Evolutionary conservation across 129 eudicot genomes (phyloP).

Genomic region (Flaveria robusta): DNA sequence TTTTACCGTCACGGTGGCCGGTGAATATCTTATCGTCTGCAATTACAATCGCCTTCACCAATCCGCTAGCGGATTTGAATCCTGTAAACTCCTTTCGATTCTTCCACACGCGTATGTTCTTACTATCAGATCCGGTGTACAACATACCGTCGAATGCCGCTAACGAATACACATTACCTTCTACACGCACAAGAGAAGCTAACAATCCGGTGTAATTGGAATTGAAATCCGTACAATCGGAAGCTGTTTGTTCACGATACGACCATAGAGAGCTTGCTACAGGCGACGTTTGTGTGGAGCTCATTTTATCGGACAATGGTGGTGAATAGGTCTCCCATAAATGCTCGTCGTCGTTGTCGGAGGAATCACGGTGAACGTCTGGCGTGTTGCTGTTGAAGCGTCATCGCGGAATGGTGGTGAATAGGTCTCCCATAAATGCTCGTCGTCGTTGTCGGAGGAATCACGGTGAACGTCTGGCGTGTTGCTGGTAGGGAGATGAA

Average conservation of each 20-base stretch:
- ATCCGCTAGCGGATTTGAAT: conserved; percentile 74
- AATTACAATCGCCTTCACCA: conserved; percentile 73
- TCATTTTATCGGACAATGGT: conserved; percentile 4
- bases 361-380: conserved; percentile 8
- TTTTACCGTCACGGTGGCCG: conserved; percentile 86
- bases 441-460: neutral
- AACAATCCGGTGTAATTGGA: conserved; percentile 63
- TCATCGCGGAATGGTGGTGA: too few relatives aligned
- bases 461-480: conserved; percentile 15
- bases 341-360: neutral
- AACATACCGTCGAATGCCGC: conserved; percentile 59
- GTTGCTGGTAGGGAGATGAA: conserved; percentile 2
- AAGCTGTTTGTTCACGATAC: conserved; percentile 9
- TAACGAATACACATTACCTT: conserved; percentile 79
- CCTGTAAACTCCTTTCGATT: conserved; percentile 70
- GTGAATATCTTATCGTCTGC: conserved; percentile 60
- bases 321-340: too few relatives aligned
- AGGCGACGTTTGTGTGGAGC: conserved; percentile 30
- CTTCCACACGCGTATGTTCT: conserved; percentile 83
- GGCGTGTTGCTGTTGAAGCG: conserved; percentile 9
- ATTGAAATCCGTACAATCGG: conserved; percentile 13
- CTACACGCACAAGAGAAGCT: conserved; percentile 81
- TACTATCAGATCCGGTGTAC: conserved; percentile 85
- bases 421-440: too few relatives aligned
- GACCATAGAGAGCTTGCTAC: conserved; percentile 31